Evolutionary conservation across 495 filamentous ascomycete species (phyloP).

Genomic region (Aspergillus conjunctus): DNA sequence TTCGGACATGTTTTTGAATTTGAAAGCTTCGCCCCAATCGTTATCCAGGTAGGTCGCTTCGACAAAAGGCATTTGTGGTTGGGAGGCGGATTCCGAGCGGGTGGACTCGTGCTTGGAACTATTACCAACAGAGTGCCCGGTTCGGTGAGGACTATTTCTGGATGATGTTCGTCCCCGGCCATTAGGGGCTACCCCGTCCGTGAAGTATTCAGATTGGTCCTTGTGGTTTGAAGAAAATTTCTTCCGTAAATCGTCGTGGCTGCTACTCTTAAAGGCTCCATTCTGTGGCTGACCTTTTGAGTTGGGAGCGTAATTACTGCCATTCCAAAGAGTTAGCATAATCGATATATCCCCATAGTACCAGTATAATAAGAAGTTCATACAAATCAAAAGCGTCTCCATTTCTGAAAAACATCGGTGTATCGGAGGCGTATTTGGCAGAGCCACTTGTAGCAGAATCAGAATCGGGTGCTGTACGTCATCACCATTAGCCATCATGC

Average conservation of each 20-base stretch:
- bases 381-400: slow-evolving; percentile 18
- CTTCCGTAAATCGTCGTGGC: slow-evolving; percentile 76
- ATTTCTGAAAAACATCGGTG: slow-evolving; percentile 22
- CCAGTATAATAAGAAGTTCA: background rate
- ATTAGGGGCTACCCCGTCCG: slow-evolving; percentile 38
- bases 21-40: slow-evolving; percentile 58
- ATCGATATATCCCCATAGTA: background rate
- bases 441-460: slow-evolving; percentile 36
- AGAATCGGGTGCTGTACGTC: slow-evolving; percentile 41
- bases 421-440: slow-evolving; percentile 26
- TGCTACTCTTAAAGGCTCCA: slow-evolving; percentile 49
- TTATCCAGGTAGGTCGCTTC: slow-evolving; percentile 62
- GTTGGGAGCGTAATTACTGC: background rate
- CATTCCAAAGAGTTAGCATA: background rate
- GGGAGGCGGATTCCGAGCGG: slow-evolving; percentile 22
- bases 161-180: slow-evolving; percentile 33
- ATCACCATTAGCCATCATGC: slow-evolving; percentile 2
- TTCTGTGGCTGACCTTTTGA: slow-evolving; percentile 22
- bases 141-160: slow-evolving; percentile 23
- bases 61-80: slow-evolving; percentile 38
- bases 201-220: slow-evolving; percentile 52
- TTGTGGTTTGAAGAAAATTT: slow-evolving; percentile 65
- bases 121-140: slow-evolving; percentile 18
- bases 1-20: slow-evolving; percentile 61
- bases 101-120: slow-evolving; percentile 25